Conservation (phyloP, 352 stramenopile genomes). For the Phytopythium delawarense region DNA sequence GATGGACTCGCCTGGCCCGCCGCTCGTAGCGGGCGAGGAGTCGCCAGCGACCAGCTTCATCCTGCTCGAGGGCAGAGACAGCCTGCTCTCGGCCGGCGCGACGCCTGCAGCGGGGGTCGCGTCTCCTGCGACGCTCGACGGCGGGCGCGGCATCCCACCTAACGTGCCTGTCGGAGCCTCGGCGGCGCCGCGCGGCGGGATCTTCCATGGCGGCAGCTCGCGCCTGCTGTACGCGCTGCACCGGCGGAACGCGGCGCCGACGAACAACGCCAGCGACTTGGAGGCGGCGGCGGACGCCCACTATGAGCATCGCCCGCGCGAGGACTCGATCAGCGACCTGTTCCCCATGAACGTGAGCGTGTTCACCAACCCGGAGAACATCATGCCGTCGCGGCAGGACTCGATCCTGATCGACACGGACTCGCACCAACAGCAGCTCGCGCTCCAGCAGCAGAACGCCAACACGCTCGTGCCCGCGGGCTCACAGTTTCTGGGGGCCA, state of each 20-base stretch:
- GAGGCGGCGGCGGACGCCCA: slow-evolving; percentile 7
- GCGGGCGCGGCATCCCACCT: neutral
- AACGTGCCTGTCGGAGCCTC: neutral
- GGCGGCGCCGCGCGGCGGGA: slow-evolving; percentile 7
- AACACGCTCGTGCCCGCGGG: slow-evolving; percentile 1
- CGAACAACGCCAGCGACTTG: slow-evolving; percentile 8
- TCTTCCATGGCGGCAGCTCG: slow-evolving; percentile 15
- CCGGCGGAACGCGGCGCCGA: slow-evolving; percentile 15
- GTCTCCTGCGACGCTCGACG: slow-evolving; percentile 1
- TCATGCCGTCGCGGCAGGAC: slow-evolving; percentile 66
- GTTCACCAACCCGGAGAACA: slow-evolving; percentile 73
- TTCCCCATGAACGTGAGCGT: slow-evolving; percentile 63
- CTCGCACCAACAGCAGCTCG: slow-evolving; percentile 37
- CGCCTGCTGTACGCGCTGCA: slow-evolving; percentile 21
- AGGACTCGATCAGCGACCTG: slow-evolving; percentile 57
- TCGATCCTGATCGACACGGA: slow-evolving; percentile 74
- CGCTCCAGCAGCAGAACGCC: slow-evolving; percentile 10
- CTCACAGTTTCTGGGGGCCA: slow-evolving; percentile 3
- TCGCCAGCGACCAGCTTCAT: slow-evolving; percentile 58
- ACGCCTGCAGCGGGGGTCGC: slow-evolving; percentile 1
- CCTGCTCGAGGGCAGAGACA: slow-evolving; percentile 45
- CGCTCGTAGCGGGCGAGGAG: slow-evolving; percentile 3
- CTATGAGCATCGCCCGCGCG: slow-evolving; percentile 6
- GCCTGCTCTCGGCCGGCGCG: slow-evolving; percentile 5
- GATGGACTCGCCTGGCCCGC: slow-evolving; percentile 8